phyloP scores from a whole-genome alignment of 1,139 yeast species.

The Nadsonia commutata region DNA sequence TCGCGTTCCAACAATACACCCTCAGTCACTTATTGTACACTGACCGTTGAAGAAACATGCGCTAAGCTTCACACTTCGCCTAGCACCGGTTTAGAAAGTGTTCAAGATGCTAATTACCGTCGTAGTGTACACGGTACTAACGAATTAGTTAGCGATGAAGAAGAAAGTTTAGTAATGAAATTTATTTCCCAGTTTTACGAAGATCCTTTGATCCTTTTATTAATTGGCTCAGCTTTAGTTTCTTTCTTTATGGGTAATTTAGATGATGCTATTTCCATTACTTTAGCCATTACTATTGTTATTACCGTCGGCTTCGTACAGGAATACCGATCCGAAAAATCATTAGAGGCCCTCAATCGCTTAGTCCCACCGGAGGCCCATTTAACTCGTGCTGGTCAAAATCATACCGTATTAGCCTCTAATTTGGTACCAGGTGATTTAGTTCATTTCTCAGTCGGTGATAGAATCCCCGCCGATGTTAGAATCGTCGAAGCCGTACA shows the following conservation, averaged over 20 bases:
- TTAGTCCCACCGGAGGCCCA: conserved; percentile 92
- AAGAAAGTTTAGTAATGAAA: conserved; percentile 53
- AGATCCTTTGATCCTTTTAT: conserved; percentile 73
- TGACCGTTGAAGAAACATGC: conserved; percentile 48
- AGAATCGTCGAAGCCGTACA: conserved; percentile 67
- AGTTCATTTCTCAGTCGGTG: conserved; percentile 81
- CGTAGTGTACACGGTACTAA: conserved; percentile 64
- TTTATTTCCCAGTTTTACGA: conserved; percentile 70
- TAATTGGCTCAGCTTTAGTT: conserved; percentile 76
- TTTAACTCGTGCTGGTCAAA: conserved; percentile 52
- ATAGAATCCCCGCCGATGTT: conserved; percentile 87
- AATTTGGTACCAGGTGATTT: conserved; percentile 88
- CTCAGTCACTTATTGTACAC: conserved; percentile 41
- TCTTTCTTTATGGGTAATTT: conserved; percentile 84
- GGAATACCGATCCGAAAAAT: conserved; percentile 87
- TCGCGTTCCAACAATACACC: conserved; percentile 13
- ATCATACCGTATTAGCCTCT: conserved; percentile 69
- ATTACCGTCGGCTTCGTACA: conserved; percentile 94
- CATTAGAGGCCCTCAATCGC: conserved; percentile 77
- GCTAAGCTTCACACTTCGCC: conserved; percentile 46
- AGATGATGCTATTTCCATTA: conserved; percentile 80
- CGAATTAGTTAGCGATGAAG: conserved; percentile 60
- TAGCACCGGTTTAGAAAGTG: conserved; percentile 43
- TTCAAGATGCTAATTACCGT: conserved; percentile 57
- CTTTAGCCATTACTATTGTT: conserved; percentile 76